Conservation (phyloP, 495 filamentous ascomycete genomes). For the Hypoxylon lenormandii region DNA sequence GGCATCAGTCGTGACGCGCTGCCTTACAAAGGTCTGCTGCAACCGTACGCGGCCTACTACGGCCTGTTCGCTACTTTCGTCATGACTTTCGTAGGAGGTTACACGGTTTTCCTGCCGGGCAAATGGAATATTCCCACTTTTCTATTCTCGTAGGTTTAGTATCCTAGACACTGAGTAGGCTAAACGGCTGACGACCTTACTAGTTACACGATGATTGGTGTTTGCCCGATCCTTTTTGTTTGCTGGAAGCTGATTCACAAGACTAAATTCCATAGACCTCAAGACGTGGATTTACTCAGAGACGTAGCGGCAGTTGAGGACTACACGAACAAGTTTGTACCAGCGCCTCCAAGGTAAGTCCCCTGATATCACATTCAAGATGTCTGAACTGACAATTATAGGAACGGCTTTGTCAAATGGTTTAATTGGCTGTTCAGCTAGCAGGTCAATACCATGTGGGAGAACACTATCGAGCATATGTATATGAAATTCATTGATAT, state of each 20-base stretch:
- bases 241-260: conserved; percentile 77
- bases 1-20: conserved; percentile 71
- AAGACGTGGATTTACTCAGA: conserved; percentile 71
- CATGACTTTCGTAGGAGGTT: conserved; percentile 82
- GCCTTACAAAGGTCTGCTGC: conserved; percentile 73
- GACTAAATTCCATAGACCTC: conserved; percentile 67
- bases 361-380: conserved; percentile 14
- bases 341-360: conserved; percentile 67
- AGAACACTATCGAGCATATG: background rate
- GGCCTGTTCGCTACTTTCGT: conserved; percentile 69
- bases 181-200: background rate
- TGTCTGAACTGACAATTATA: conserved; percentile 4
- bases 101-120: conserved; percentile 78
- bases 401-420: conserved; percentile 35
- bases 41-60: conserved; percentile 79
- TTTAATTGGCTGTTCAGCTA: conserved; percentile 39
- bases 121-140: conserved; percentile 79
- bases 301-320: conserved; percentile 80
- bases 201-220: conserved; percentile 36
- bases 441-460: background rate
- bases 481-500: too few species aligned
- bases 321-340: conserved; percentile 74
- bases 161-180: background rate
- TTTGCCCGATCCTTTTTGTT: conserved; percentile 70
- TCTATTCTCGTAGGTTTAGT: conserved; percentile 72